These are phyloP conservation scores for Candida ficus DNA, from an alignment of 805 yeast species.

Conservation along the genomic window DNA sequence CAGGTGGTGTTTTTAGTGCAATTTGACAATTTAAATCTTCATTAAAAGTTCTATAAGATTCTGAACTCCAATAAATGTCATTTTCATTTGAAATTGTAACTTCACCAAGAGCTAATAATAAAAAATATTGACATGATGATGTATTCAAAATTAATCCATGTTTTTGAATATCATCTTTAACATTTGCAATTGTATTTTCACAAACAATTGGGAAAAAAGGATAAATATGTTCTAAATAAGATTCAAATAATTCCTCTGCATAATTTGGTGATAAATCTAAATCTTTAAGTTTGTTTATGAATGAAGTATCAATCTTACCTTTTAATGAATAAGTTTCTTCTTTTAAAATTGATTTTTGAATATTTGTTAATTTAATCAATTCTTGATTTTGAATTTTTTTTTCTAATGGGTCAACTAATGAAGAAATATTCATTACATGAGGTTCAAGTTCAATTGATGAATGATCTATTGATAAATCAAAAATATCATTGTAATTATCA, in stretches of 20 bases:
- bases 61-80: conserved; percentile 5
- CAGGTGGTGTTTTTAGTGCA: not conserved
- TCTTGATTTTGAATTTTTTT: not conserved
- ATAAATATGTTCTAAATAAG: conserved; percentile 5
- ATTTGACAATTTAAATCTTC: not conserved
- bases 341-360: not conserved
- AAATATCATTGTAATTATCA: not conserved
- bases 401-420: not conserved
- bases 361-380: not conserved
- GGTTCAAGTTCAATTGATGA: not conserved
- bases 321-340: not conserved
- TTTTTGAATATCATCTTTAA: not conserved
- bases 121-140: conserved; percentile 3
- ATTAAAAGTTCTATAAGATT: not conserved
- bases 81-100: conserved; percentile 1
- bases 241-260: conserved; percentile 1
- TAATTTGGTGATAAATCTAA: not conserved
- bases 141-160: not conserved
- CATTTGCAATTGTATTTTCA: not conserved
- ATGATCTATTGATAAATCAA: not conserved
- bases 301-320: not conserved
- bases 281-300: not conserved
- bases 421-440: conserved; percentile 2
- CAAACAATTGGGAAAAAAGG: conserved; percentile 6
- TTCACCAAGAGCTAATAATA: conserved; percentile 5